Percentiles rank a stretch among this genome's conserved stretches.
Conservation (phyloP, 306 rosid genomes). For the Corylus avellana region DNA sequence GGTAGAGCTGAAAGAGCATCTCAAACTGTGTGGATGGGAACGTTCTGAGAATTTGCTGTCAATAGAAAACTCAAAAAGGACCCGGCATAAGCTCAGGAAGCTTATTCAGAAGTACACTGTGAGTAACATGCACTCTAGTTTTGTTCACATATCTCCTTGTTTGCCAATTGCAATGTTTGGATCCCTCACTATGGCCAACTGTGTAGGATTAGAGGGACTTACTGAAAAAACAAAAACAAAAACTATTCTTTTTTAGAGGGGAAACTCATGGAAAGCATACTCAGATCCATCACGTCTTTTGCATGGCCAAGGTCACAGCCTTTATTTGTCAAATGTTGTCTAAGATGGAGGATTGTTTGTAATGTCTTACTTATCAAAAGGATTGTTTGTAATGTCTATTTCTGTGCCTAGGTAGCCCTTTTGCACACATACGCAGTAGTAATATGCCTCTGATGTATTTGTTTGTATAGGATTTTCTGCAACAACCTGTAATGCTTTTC, state of each 20-base stretch:
- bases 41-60: conserved; percentile 53
- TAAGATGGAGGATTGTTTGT: not conserved
- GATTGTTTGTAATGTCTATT: not conserved
- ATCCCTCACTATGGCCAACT: too few relatives aligned
- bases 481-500: conserved; percentile 65
- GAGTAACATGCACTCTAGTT: conserved; percentile 33
- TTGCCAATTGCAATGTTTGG: not conserved
- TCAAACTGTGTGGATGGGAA: conserved; percentile 76
- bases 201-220: too few relatives aligned
- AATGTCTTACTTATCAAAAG: not conserved
- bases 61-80: conserved; percentile 57
- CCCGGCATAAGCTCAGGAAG: conserved; percentile 75
- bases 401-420: not conserved
- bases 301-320: not conserved
- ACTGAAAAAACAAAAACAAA: too few relatives aligned
- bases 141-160: not conserved
- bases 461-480: conserved; percentile 66
- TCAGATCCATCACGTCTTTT: not conserved
- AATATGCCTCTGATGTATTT: conserved; percentile 25
- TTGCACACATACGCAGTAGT: not conserved
- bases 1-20: conserved; percentile 57
- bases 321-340: not conserved
- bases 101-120: conserved; percentile 80
- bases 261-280: not conserved
- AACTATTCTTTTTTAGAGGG: too few relatives aligned